Evolutionary conservation across 345 rosid genomes (phyloP).

Genomic region (Moricandia arvensis): DNA sequence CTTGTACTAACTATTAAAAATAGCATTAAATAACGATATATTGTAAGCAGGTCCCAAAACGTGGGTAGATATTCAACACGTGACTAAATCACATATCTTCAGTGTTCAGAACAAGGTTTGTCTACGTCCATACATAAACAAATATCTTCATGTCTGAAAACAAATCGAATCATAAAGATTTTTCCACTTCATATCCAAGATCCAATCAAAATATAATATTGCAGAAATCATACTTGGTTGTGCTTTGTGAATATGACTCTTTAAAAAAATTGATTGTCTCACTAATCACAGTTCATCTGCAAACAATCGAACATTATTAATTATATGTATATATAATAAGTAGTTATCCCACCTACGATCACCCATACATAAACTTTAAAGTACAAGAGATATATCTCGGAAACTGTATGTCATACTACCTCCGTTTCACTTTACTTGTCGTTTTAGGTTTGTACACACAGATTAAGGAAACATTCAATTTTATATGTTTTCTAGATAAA

Average conservation of each 20-base stretch:
- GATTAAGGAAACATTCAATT: too few species aligned
- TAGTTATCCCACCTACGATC: too few species aligned
- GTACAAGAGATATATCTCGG: too few species aligned
- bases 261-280: not conserved
- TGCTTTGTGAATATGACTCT: not conserved
- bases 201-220: constrained; percentile 15
- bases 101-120: constrained; percentile 15
- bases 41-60: not conserved
- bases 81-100: constrained; percentile 19
- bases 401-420: too few species aligned
- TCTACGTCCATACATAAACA: constrained; percentile 12
- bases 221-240: not conserved
- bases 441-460: too few species aligned
- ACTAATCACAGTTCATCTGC: not conserved
- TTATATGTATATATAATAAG: too few species aligned
- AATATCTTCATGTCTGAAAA: constrained; percentile 10
- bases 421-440: too few species aligned
- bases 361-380: too few species aligned
- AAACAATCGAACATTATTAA: not conserved
- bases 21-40: not conserved
- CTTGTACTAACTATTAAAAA: too few species aligned
- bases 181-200: constrained; percentile 10
- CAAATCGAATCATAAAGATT: constrained; percentile 18
- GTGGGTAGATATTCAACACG: constrained; percentile 21
- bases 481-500: too few species aligned